Conservation (phyloP, 768 basidiomycete genomes). For the Tubosaeta sp. region DNA sequence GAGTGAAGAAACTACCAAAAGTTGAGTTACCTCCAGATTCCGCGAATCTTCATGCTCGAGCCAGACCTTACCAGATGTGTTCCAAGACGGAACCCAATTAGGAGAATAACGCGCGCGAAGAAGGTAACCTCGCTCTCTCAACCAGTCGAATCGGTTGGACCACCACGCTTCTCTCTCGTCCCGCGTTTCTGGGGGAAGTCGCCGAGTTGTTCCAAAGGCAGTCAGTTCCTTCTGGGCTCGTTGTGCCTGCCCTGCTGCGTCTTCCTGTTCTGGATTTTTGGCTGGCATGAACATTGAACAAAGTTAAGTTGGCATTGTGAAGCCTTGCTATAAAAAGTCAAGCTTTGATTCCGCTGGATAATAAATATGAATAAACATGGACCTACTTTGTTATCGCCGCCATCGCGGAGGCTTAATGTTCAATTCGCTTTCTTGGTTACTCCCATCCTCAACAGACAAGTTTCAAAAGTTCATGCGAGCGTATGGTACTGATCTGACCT, state of each 20-base stretch:
- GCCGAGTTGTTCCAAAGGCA: too few species aligned
- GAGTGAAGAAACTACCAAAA: too few species aligned
- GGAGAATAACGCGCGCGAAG: constrained; percentile 14
- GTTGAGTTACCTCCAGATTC: too few species aligned
- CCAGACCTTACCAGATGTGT: background rate
- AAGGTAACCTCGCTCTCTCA: constrained; percentile 4
- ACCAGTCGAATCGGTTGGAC: constrained; percentile 2
- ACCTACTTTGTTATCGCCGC: background rate
- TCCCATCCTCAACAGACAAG: background rate
- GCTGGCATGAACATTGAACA: background rate
- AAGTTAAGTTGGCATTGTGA: background rate
- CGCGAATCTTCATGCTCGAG: background rate
- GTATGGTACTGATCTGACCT: background rate
- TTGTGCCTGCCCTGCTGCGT: background rate
- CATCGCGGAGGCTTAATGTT: too few species aligned
- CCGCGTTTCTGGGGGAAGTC: constrained; percentile 1
- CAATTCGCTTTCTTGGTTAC: too few species aligned
- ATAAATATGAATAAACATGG: background rate
- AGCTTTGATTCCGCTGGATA: too few species aligned
- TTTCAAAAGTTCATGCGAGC: too few species aligned
- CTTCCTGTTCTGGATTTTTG: background rate
- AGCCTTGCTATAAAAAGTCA: too few species aligned
- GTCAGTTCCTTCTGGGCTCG: constrained; percentile 2
- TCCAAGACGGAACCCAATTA: constrained; percentile 11
- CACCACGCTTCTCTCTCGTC: constrained; percentile 11